A percentile compares a stretch with the other conserved stretches of the same genome.
Evolutionary conservation across 2,329 filamentous ascomycete species (phyloP).

Genomic region (Aspergillus sp.): DNA sequence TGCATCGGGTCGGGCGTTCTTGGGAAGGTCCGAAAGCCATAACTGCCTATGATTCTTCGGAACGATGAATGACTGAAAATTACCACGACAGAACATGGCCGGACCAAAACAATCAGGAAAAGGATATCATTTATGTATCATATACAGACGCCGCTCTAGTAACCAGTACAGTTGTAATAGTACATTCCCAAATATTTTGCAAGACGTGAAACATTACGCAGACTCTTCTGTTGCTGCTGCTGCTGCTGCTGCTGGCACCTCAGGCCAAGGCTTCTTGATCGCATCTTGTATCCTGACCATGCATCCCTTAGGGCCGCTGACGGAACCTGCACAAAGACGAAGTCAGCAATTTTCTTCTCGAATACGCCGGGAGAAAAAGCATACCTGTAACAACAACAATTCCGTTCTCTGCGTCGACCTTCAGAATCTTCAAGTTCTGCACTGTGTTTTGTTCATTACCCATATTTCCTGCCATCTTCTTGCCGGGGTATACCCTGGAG

Average conservation of each 20-base stretch:
- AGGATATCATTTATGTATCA: slow-evolving; percentile 37
- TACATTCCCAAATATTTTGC: slow-evolving; percentile 24
- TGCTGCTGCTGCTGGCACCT: slow-evolving; percentile 13
- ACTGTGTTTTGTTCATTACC: slow-evolving; percentile 80
- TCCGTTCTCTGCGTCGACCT: slow-evolving; percentile 79
- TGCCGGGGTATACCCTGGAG: slow-evolving; percentile 86
- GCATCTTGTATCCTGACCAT: slow-evolving; percentile 83
- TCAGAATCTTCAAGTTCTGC: slow-evolving; percentile 83
- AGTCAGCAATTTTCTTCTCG: slow-evolving; percentile 6
- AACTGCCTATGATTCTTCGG: neutral
- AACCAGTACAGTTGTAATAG: slow-evolving; percentile 32
- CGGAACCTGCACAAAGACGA: slow-evolving; percentile 45
- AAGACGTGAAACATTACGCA: slow-evolving; percentile 10
- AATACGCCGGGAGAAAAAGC: slow-evolving; percentile 3
- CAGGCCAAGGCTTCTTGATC: slow-evolving; percentile 73
- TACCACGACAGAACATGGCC: slow-evolving; percentile 2
- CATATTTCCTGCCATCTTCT: slow-evolving; percentile 98
- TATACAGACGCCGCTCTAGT: slow-evolving; percentile 33
- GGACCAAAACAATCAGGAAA: slow-evolving; percentile 6
- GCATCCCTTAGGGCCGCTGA: slow-evolving; percentile 82
- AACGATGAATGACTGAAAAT: too few relatives aligned
- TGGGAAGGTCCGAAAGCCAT: slow-evolving; percentile 1
- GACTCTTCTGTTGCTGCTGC: slow-evolving; percentile 6
- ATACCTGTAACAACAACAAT: slow-evolving; percentile 79
- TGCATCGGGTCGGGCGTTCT: slow-evolving; percentile 20